Conservation (phyloP, 2,329 filamentous ascomycete species). For the Graphiopsis chlorocephala region DNA sequence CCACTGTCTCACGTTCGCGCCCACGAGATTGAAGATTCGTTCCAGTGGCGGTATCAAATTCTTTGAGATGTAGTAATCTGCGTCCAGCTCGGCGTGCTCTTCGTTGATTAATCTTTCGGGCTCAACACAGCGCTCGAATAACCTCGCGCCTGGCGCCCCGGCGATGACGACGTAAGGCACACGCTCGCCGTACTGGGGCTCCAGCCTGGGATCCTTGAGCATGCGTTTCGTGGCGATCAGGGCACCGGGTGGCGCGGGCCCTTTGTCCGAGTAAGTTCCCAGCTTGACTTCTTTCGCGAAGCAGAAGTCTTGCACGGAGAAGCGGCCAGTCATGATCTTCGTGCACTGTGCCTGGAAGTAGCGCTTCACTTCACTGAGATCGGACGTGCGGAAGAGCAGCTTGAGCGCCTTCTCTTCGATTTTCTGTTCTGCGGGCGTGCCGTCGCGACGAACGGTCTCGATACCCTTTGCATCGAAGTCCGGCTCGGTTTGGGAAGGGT, state of each 20-base stretch:
- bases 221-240: slow-evolving; percentile 83
- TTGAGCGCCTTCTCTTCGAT: slow-evolving; percentile 91
- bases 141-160: slow-evolving; percentile 77
- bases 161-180: slow-evolving; percentile 92
- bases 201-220: slow-evolving; percentile 78
- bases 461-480: slow-evolving; percentile 98
- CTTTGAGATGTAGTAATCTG: slow-evolving; percentile 95
- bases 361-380: slow-evolving; percentile 80
- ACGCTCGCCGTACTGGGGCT: slow-evolving; percentile 92
- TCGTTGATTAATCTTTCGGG: slow-evolving; percentile 78
- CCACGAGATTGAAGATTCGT: slow-evolving; percentile 93
- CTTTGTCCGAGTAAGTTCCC: slow-evolving; percentile 80
- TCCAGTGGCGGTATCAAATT: slow-evolving; percentile 93
- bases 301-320: slow-evolving; percentile 93
- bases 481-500: slow-evolving; percentile 68
- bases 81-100: slow-evolving; percentile 76
- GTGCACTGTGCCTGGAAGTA: slow-evolving; percentile 89
- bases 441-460: slow-evolving; percentile 92
- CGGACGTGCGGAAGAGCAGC: slow-evolving; percentile 83
- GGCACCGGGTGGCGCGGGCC: slow-evolving; percentile 78
- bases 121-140: slow-evolving; percentile 86
- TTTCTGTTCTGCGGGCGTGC: slow-evolving; percentile 92
- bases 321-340: slow-evolving; percentile 85
- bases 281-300: slow-evolving; percentile 91
- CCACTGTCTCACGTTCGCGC: slow-evolving; percentile 86